These are phyloP conservation scores for Sphaerosporella brunnea DNA, from an alignment of 495 filamentous ascomycete genomes.

Conservation along the genomic window DNA sequence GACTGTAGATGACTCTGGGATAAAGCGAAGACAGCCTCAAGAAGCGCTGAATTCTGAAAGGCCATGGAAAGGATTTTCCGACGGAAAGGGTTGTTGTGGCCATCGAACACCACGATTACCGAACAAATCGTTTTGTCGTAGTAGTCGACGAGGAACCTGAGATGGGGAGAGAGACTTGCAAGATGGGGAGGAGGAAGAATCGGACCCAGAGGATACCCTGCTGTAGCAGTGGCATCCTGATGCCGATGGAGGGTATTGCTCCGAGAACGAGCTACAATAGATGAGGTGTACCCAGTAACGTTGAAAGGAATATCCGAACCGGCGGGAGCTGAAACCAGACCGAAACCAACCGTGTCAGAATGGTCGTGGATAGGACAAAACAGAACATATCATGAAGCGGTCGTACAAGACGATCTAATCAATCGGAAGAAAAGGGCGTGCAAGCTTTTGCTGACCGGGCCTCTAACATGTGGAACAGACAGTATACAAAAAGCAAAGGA, in stretches of 20 bases:
- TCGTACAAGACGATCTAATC: background rate
- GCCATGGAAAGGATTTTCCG: conserved; percentile 68
- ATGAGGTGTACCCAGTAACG: background rate
- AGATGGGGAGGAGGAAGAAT: conserved; percentile 27
- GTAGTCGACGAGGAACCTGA: conserved; percentile 51
- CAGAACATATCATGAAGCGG: background rate
- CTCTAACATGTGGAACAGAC: conserved; percentile 8
- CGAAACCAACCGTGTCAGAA: conserved; percentile 1
- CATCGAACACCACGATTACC: conserved; percentile 79
- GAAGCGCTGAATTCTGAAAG: conserved; percentile 57
- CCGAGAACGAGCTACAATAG: conserved; percentile 2
- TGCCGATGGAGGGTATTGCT: conserved; percentile 8
- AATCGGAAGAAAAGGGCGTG: background rate
- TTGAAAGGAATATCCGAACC: background rate
- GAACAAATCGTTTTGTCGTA: conserved; percentile 83
- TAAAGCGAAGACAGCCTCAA: conserved; percentile 82
- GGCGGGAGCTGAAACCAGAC: conserved; percentile 3
- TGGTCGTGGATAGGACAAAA: background rate
- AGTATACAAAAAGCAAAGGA: conserved; percentile 18
- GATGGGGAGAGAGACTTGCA: conserved; percentile 37
- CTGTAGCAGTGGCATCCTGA: background rate
- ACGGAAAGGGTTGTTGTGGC: conserved; percentile 65
- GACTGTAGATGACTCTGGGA: conserved; percentile 59
- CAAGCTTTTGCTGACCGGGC: background rate
- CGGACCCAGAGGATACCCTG: conserved; percentile 4